Percentiles rank a stretch among this genome's conserved stretches.
Evolutionary conservation across 148 eudicot genomes (phyloP).

Genomic region (Oxyria digyna): DNA sequence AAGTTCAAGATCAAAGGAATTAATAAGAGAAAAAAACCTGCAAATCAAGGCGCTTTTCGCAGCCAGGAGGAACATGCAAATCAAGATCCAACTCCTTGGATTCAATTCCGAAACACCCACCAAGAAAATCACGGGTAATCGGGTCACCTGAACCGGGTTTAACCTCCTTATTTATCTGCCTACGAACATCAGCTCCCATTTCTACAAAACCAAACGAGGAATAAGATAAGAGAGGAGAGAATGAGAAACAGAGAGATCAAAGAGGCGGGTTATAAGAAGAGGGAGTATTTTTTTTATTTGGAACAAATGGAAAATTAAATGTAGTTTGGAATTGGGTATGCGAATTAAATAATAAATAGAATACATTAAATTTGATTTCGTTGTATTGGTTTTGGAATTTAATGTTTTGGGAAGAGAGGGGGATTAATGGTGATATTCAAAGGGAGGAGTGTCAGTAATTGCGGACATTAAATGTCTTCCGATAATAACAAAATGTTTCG

Average conservation of each 20-base stretch:
- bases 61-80: conserved; percentile 74
- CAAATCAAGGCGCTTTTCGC: conserved; percentile 83
- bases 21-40: conserved; percentile 29
- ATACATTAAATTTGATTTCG: conserved; percentile 7
- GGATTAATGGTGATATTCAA: conserved; percentile 3
- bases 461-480: conserved; percentile 8
- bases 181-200: conserved; percentile 13
- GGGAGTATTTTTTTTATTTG: background rate
- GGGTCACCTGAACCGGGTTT: conserved; percentile 21
- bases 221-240: background rate
- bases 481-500: conserved; percentile 1
- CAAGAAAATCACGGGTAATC: conserved; percentile 60
- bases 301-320: background rate
- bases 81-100: conserved; percentile 83
- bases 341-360: conserved; percentile 1
- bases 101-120: conserved; percentile 39
- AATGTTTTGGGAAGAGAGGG: conserved; percentile 2
- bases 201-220: background rate
- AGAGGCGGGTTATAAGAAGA: background rate
- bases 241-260: background rate
- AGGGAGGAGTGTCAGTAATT: conserved; percentile 10
- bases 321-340: conserved; percentile 9
- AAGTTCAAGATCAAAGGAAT: background rate
- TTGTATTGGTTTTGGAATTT: conserved; percentile 8
- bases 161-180: conserved; percentile 7